These are phyloP conservation scores for Flueggea neowawraea DNA, from an alignment of 441 rosid species.

Conservation along the genomic window DNA sequence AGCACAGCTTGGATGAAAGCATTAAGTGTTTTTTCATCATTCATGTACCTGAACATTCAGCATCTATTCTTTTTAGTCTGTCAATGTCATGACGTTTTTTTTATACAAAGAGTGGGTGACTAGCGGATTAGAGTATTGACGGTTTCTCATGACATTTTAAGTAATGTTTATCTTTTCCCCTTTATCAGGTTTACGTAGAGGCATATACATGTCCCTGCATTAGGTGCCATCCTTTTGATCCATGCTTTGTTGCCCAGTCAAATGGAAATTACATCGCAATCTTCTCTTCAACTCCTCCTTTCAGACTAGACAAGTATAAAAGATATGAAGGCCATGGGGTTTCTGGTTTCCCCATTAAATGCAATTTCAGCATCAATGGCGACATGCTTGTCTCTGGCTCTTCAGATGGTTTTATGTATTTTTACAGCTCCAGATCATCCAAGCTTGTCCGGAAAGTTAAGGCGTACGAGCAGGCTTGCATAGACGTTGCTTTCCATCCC, in stretches of 20 bases:
- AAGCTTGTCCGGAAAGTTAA: constrained; percentile 49
- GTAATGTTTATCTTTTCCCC: constrained; percentile 3
- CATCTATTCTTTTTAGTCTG: neutral
- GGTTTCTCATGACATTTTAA: neutral
- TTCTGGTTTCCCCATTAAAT: constrained; percentile 75
- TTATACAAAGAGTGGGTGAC: neutral
- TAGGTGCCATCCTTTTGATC: constrained; percentile 61
- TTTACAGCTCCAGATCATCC: constrained; percentile 45
- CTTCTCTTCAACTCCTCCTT: constrained; percentile 69
- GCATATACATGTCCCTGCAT: constrained; percentile 82
- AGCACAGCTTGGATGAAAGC: no score
- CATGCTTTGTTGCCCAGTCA: constrained; percentile 71
- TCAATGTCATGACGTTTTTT: no score
- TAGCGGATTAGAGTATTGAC: no score
- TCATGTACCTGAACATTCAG: no score
- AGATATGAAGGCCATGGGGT: constrained; percentile 73
- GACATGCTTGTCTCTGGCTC: constrained; percentile 67
- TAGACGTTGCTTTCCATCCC: constrained; percentile 71
- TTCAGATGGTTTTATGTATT: constrained; percentile 65
- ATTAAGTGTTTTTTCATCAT: no score
- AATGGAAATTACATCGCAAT: constrained; percentile 82
- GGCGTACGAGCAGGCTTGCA: constrained; percentile 65
- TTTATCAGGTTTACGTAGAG: constrained; percentile 68
- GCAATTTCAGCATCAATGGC: constrained; percentile 68
- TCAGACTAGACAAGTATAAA: constrained; percentile 73